Evolutionary conservation across 2,329 filamentous ascomycete species (phyloP), one percentile per base, ranked within the genome.

Genomic region (Simplicillium aogashimaense): DNA sequence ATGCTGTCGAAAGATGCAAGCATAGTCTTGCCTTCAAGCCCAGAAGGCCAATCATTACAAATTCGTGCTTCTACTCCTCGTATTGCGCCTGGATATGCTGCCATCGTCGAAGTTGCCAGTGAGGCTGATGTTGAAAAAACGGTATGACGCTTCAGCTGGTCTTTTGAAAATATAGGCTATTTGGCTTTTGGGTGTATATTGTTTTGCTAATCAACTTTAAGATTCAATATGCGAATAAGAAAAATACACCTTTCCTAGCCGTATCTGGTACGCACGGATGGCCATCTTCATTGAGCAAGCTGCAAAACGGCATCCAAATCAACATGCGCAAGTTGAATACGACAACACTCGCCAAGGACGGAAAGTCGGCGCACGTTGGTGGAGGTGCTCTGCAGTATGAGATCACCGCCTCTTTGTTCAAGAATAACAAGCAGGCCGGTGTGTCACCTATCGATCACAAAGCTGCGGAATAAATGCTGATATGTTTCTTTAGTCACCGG

Each of bases 311-410:
- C 31, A 43, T 45, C 16, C 45, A 47, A 38, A 46, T 48, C 30
- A 45, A 46, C 35, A 36, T 48, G 41, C 39, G 44, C 29, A 32
- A 31, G 15, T 30, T 46, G 42, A 48, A 46, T 17, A 12, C 15
- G 12, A 46, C 42, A n/a, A 32, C 14, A 25, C 34, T 41, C 29
- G 13, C 29, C 5, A 8, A 10, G 7, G 36, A 39, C 15, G 41
- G 37, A 6, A 37, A 38, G n/a, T 37, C 40, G n/a, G 39, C 42
- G 6, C 41, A 20, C 9, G 36, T 41, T 9, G 40, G 41, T 14
- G 44, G 42, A 12, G 46, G 41, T 25, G 37, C 33, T 13, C n/a
- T 44, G 32, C 43, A 45, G 35, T 30, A 36, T 29, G 43, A 47
- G 14, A 25, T 43, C 14, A 40, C 35, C 3, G 35, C 41, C 9